Evolutionary conservation across 1,284 basidiomycete genomes (phyloP).

Genomic region (Rhodotorula sp.): DNA sequence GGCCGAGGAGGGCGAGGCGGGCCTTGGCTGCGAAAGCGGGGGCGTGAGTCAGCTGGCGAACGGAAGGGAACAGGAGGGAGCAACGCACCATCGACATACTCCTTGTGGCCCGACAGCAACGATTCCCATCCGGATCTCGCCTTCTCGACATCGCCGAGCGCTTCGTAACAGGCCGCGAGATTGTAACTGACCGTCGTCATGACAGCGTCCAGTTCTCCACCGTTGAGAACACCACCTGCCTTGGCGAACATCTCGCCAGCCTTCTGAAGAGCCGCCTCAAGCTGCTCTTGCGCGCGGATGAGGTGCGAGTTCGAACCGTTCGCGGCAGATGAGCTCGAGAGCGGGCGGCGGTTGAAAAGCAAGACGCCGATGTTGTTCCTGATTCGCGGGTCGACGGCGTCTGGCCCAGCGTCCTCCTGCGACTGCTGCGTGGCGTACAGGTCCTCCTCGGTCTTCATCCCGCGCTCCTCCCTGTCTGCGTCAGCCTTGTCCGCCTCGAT

Average conservation of each 20-base stretch:
- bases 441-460: conserved; percentile 55
- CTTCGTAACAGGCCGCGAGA: conserved; percentile 81
- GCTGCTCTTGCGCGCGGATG: conserved; percentile 54
- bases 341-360: conserved; percentile 61
- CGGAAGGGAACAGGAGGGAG: neutral
- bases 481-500: conserved; percentile 55
- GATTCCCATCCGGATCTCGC: conserved; percentile 80
- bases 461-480: conserved; percentile 18
- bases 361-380: conserved; percentile 76
- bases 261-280: conserved; percentile 55
- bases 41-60: neutral
- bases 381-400: conserved; percentile 58
- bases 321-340: neutral
- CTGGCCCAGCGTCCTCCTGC: conserved; percentile 16
- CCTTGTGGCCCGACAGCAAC: conserved; percentile 77
- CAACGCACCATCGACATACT: conserved; percentile 83
- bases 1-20: conserved; percentile 75
- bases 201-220: conserved; percentile 56
- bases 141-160: conserved; percentile 64
- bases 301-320: conserved; percentile 45
- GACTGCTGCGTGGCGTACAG: conserved; percentile 19
- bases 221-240: conserved; percentile 49
- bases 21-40: conserved; percentile 68
- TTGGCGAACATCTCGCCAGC: conserved; percentile 51
- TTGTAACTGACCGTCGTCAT: conserved; percentile 84